Evolutionary conservation across 2,329 filamentous ascomycete genomes (phyloP), one percentile per base, ranked within the genome.

Genomic region (Arthroderma uncinatum): DNA sequence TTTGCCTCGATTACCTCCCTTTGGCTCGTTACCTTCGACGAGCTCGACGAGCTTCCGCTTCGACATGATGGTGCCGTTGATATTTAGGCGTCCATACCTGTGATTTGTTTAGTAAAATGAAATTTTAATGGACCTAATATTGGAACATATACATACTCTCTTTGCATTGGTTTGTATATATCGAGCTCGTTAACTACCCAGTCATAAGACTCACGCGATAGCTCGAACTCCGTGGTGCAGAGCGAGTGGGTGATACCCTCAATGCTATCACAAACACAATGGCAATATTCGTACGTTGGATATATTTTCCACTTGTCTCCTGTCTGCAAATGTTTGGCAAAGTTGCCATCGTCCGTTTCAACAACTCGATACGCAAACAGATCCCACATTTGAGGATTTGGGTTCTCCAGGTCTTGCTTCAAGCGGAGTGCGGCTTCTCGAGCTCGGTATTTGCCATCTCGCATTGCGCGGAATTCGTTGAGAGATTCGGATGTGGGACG

Each of bases 361-460:
- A 89, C 79, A 57, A 97, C 85, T 60, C 92, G 83, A 72, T 95
- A 97, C 14, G 92, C 92, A 1, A 88, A 87, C 56, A 95, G 74
- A 76, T 97, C 92, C 92, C 92, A 96, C 87, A 95, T 91, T 72
- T 95, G 89, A 5, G 91, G 90, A 70, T 96, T 96, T 30, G 86
- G 85, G 64, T 86, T 85, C 54, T 82, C 81, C 44, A 55, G 9
- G 62, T 89, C 82, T 78, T 95, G 89, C 76, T 95, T 95, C 91
- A 97, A 96, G 60, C 92, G 84, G 55, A 97, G 76, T 65, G 89
- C 87, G 1, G 89, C 92, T 70, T 89, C 85, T 65, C 84, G 83
- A 0, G 89, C 85, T 70, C 87, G 84, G 73, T 96, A 96, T 72
- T 92, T 88, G 19, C 92, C 92, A 67, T 94, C 89, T 54, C 84